Base-by-base conservation (phyloP, 208 protist genomes). In the Crithidia bombi region DNA sequence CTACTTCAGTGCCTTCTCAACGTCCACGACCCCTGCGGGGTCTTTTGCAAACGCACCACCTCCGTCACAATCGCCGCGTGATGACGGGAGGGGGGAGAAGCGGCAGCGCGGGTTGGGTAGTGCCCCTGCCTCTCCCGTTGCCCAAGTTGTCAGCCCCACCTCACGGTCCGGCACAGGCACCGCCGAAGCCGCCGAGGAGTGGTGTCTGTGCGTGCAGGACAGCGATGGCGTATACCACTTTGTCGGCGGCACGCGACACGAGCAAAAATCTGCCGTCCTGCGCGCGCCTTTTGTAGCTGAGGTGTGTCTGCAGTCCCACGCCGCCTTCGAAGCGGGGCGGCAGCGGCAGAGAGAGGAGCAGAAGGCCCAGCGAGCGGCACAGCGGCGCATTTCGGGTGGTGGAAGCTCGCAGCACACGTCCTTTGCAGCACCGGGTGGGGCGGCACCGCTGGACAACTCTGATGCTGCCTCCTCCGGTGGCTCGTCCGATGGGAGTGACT, bases 141-240 rank as follows among this genome's bases (percentile, higher is more conserved):
- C 44, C 19, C 21, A 41, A 6, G 32, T 57, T 11, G 3, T 50
- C 38, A 51, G 44, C 19, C 58, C 58, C 3, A 54, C 44, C 58
- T 38, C 44, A 5, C 32, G 26, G 5, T 11, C 56, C 58, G 30
- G 3, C 30, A 3, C 56, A 52, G 47, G 0, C 15, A 5, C 58
- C 10, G 10, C 15, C 43, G 23, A 25, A 61, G 23, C 30, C 9
- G 12, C 44, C 1, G n/a, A 15, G 39, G 63, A 70, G 47, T 75
- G 73, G 70, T 75, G 56, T 15, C 50, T 90, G 10, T 90, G 84
- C 39, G 43, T 81, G 51, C 65, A 69, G n/a, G 78, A 83, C 52
- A 51, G 30, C 14, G 52, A 71, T 5, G 69, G 70, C 9, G 36
- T 46, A 2, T 86, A 75, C 58, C 58, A 78, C 26, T 86, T 71